Percentiles rank a stretch among this genome's conserved stretches.
Evolutionary conservation across 2,329 filamentous ascomycete species (phyloP).

Genomic region (Fusarium redolens): DNA sequence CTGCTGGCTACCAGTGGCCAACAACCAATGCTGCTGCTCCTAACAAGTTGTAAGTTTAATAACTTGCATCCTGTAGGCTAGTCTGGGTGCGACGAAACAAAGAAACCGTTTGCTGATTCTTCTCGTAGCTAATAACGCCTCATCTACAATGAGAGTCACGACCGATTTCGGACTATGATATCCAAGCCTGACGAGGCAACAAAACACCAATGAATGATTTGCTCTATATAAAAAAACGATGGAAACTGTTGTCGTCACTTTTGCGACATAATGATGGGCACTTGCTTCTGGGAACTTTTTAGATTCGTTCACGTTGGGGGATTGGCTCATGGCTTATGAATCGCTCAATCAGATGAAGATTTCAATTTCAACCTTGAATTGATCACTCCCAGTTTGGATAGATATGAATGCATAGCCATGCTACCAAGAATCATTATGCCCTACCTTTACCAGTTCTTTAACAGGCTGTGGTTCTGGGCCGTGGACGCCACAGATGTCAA

Average conservation of each 20-base stretch:
- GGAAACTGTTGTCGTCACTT: slow-evolving; percentile 29
- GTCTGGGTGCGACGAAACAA: slow-evolving; percentile 10
- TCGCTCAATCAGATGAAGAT: slow-evolving; percentile 35
- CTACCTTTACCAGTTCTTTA: not conserved
- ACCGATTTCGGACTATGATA: slow-evolving; percentile 39
- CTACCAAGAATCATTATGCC: not conserved
- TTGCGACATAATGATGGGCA: slow-evolving; percentile 39
- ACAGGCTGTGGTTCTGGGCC: not conserved
- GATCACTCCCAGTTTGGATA: slow-evolving; percentile 2
- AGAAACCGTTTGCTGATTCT: slow-evolving; percentile 32
- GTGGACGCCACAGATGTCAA: slow-evolving; percentile 24
- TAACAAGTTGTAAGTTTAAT: slow-evolving; percentile 80
- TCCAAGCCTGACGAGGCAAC: slow-evolving; percentile 22
- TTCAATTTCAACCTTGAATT: slow-evolving; percentile 28
- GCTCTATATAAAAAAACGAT: slow-evolving; percentile 28
- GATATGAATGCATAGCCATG: not conserved
- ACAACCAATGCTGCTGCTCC: slow-evolving; percentile 75
- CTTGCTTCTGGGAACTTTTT: slow-evolving; percentile 36
- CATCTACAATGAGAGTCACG: slow-evolving; percentile 29
- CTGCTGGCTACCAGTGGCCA: slow-evolving; percentile 95
- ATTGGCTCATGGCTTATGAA: slow-evolving; percentile 32
- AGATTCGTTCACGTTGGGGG: slow-evolving; percentile 33
- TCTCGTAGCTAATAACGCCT: slow-evolving; percentile 40
- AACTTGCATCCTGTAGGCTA: slow-evolving; percentile 27
- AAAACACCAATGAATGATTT: slow-evolving; percentile 35